These are phyloP conservation scores for Exophiala sp. DNA, from an alignment of 2,329 filamentous ascomycete species.

Conservation along the genomic window DNA sequence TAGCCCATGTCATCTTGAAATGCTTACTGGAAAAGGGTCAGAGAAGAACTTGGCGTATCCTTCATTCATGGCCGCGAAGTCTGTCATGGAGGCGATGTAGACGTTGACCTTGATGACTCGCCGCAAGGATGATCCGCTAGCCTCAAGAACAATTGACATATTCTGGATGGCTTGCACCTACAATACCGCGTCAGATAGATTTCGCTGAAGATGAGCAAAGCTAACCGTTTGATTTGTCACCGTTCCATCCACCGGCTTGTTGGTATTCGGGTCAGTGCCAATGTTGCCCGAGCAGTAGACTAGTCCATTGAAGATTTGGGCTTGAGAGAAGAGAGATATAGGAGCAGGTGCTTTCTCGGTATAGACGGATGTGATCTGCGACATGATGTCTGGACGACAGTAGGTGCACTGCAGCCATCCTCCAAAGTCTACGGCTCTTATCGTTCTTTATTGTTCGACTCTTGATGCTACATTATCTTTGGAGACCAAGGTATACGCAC, in stretches of 20 bases:
- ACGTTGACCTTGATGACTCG: slow-evolving; percentile 22
- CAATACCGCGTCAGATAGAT: not conserved
- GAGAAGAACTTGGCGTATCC: slow-evolving; percentile 11
- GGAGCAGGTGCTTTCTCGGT: slow-evolving; percentile 15
- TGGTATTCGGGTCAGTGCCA: slow-evolving; percentile 18
- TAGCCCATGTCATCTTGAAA: too few relatives aligned
- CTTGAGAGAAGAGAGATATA: slow-evolving; percentile 17
- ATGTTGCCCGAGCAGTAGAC: slow-evolving; percentile 24
- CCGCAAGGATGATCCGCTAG: slow-evolving; percentile 7
- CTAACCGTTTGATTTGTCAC: slow-evolving; percentile 15
- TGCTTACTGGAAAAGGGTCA: not conserved
- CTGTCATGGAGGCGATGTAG: slow-evolving; percentile 16
- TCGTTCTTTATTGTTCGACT: too few relatives aligned
- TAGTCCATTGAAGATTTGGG: slow-evolving; percentile 13
- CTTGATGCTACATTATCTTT: too few relatives aligned
- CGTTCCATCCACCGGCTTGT: slow-evolving; percentile 9
- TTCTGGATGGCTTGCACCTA: slow-evolving; percentile 9
- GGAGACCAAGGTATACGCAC: too few relatives aligned
- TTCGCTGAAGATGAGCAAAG: not conserved
- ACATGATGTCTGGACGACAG: not conserved
- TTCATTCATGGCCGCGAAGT: slow-evolving; percentile 19
- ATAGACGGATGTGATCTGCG: not conserved
- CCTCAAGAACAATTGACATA: slow-evolving; percentile 9
- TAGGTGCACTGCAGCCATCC: not conserved
- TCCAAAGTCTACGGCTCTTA: too few relatives aligned